These are phyloP conservation scores for Gossypium trilobum DNA, from an alignment of 441 rosid genomes.

Conservation along the genomic window DNA sequence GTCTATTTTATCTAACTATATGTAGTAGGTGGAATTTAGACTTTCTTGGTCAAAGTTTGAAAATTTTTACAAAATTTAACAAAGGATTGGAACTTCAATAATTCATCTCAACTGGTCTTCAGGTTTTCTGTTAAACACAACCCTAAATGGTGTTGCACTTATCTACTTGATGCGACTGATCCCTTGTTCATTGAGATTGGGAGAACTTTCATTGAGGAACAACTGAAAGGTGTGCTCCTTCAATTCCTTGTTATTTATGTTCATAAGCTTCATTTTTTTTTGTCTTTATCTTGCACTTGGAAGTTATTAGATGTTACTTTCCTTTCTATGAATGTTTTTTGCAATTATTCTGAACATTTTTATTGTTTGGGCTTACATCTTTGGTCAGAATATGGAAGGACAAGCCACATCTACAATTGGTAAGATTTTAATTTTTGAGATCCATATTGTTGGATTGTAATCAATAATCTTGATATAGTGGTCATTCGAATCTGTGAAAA, in stretches of 20 bases:
- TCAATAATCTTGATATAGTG: constrained; percentile 3
- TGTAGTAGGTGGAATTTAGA: not conserved
- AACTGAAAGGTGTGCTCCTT: constrained; percentile 36
- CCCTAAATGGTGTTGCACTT: constrained; percentile 61
- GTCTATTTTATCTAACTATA: not conserved
- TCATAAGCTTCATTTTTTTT: not conserved
- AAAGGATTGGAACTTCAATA: not conserved
- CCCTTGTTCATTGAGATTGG: constrained; percentile 67
- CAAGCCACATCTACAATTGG: constrained; percentile 66
- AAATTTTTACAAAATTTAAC: not conserved
- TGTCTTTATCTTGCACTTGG: not conserved
- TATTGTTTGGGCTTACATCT: constrained; percentile 14
- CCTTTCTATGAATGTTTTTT: constrained; percentile 10
- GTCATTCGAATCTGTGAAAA: constrained; percentile 4
- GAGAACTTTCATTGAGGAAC: constrained; percentile 51
- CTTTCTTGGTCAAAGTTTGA: not conserved
- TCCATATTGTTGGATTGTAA: not conserved
- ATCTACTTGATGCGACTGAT: constrained; percentile 74
- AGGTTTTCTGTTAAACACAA: constrained; percentile 61
- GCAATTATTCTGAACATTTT: not conserved
- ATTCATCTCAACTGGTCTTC: constrained; percentile 13
- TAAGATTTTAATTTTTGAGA: constrained; percentile 21
- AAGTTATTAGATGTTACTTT: constrained; percentile 5
- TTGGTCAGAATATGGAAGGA: constrained; percentile 57
- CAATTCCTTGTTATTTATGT: not conserved